Evolutionary conservation across 257 asterid species (phyloP), one percentile per base, ranked within the genome.

Genomic region (Solanum clarkiae): DNA sequence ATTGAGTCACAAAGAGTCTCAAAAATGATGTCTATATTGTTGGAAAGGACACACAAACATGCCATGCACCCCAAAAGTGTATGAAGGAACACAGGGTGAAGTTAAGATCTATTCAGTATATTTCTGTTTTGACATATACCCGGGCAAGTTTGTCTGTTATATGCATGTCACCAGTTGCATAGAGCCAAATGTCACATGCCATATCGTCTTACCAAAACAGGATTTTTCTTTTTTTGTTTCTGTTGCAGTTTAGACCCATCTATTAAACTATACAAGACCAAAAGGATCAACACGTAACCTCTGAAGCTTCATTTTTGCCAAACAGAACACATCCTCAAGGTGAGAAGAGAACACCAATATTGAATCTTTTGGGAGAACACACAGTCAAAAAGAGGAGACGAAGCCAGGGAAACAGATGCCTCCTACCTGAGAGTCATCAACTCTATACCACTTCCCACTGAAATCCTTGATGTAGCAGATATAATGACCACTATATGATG

Each of bases 401-500:
- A 51, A 60, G 18, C 79, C 47, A 65, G 47, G 47, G n/a, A 69
- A 69, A 69, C 49, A 62, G 47, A 68, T 36, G 42, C 53, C 57
- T 20, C 26, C 72, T 91, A 96, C 99, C 99, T 94, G 91, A 81
- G 93, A 88, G 86, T 96, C 99, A 87, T 96, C 98, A 82, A 93
- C 86, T 88, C 97, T 90, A 86, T 94, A 93, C 99, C 99, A 96
- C 66, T 85, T 91, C 81, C 97, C 99, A 59, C 86, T 80, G 83
- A 94, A 92, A 86, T 95, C 98, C 90, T 94, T 94, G 79, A 93
- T 84, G 86, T 92, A 96, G 92, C 99, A 96, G 85, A 96, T 93
- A 89, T 96, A 96, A 88, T 96, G 99, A 66, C 99, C 99, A 85
- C 93, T 95, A 86, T 86, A 93, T 18, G 98, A 95, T 69, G 99